Evolutionary conservation across 2,329 filamentous ascomycete species (phyloP), one percentile per base, ranked within the genome.

Genomic region (Fusarium sp.): DNA sequence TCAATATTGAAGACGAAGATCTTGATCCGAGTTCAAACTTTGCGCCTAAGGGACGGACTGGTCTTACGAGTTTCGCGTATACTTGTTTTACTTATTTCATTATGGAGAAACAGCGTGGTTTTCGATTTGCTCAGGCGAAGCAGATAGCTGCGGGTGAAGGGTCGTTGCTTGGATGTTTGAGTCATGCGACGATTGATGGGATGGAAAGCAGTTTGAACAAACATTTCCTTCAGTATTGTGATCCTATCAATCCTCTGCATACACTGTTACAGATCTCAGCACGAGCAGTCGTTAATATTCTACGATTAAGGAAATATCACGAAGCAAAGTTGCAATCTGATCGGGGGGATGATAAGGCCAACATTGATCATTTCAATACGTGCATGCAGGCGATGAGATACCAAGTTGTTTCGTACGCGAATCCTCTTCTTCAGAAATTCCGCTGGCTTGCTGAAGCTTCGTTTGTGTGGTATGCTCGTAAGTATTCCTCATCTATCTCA

Each of bases 301-400:
- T 68, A 3, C 58, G 64, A 3, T 3, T 68, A 9, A 42, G 64
- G 8, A 68, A 64, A 3, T 10, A 34, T 1, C 64, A 68, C 16
- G 64, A 68, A 6, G 29, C 11, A 16, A 45, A 54, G 1, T 40
- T 64, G 48, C 14, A 6, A 11, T 64, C 64, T 6, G 9, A 46
- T 9, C 20, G 41, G 3, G 24, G 7, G 4, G 20, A 59, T 6
- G 65, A 68, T 11, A 20, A 9, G 25, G 67, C 37, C 3, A 64
- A 68, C 11, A 25, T 32, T 7, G 65, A 67, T 3, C 65, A 68
- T 40, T 68, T 68, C 5, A 49, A 58, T 10, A 27, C 54, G 1
- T 68, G 65, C 16, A 68, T 68, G 53, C 64, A 68, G 12, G 37
- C 58, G 1, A 54, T 68, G 41, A 30, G 44, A 4, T 68, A 68